A percentile compares a stretch with the other conserved stretches of the same genome.
These are phyloP conservation scores for Cenchrus purpureus DNA, from an alignment of 176 grass and related monocot species.

Conservation along the genomic window DNA sequence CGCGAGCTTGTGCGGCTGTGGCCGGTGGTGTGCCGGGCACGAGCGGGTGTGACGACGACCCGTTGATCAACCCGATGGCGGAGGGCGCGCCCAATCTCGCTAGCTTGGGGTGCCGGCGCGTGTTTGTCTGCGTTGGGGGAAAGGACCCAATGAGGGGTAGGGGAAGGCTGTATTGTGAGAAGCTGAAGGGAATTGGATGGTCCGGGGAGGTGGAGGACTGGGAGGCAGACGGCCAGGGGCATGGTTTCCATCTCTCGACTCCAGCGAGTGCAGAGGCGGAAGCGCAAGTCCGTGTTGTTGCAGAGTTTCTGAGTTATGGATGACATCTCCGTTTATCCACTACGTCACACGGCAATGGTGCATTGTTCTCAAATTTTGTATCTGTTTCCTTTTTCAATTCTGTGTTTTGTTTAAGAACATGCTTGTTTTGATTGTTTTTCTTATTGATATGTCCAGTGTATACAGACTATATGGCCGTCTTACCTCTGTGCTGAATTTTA, in stretches of 20 bases:
- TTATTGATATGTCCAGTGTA: background rate
- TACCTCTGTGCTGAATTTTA: background rate
- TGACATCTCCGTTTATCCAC: constrained; percentile 21
- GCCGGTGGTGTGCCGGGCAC: constrained; percentile 59
- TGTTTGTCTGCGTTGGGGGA: constrained; percentile 59
- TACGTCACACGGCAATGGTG: background rate
- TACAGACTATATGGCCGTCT: background rate
- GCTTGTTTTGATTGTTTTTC: constrained; percentile 17
- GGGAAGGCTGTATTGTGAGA: constrained; percentile 56
- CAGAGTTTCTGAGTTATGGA: constrained; percentile 43
- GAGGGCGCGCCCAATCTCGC: constrained; percentile 48
- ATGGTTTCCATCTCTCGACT: constrained; percentile 56
- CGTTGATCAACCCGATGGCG: constrained; percentile 77
- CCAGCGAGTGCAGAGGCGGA: constrained; percentile 17
- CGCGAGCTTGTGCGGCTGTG: constrained; percentile 47
- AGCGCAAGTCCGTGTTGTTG: constrained; percentile 35
- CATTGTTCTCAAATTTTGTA: constrained; percentile 17
- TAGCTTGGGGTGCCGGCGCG: constrained; percentile 40
- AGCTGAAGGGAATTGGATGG: constrained; percentile 61
- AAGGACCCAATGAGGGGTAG: constrained; percentile 56
- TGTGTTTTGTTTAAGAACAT: constrained; percentile 15
- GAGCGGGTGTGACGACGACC: constrained; percentile 60
- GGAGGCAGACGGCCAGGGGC: constrained; percentile 55
- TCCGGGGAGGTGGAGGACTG: constrained; percentile 50
- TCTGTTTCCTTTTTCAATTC: constrained; percentile 13